Conservation (phyloP, 495 filamentous ascomycete genomes). For the Penicillium lagena region DNA sequence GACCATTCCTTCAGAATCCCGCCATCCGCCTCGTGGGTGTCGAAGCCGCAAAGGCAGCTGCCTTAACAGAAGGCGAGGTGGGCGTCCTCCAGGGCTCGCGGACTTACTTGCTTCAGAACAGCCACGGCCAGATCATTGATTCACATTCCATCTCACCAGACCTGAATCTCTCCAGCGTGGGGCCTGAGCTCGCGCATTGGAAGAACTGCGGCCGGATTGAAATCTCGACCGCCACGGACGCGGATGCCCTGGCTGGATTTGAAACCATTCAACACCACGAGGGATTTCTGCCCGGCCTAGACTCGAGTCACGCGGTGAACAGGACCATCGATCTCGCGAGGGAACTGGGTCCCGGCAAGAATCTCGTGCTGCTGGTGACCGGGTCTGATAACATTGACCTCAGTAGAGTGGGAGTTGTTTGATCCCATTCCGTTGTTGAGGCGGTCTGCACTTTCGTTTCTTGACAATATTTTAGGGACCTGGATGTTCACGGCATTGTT, state of each 20-base stretch:
- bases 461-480: no score
- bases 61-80: constrained; percentile 17
- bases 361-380: constrained; percentile 29
- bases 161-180: constrained; percentile 26
- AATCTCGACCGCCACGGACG: constrained; percentile 21
- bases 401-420: background rate
- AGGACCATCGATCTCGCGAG: constrained; percentile 18
- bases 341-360: constrained; percentile 24
- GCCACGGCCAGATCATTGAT: constrained; percentile 24
- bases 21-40: constrained; percentile 19
- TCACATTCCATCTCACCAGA: constrained; percentile 28
- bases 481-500: no score
- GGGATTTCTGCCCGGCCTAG: constrained; percentile 22
- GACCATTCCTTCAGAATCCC: constrained; percentile 17
- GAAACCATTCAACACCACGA: constrained; percentile 22
- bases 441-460: background rate
- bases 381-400: constrained; percentile 17
- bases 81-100: constrained; percentile 28
- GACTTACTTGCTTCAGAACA: constrained; percentile 25
- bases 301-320: constrained; percentile 26
- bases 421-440: background rate
- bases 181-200: constrained; percentile 29
- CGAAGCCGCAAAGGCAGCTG: constrained; percentile 19
- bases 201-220: constrained; percentile 23
- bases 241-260: constrained; percentile 29